A percentile compares a stretch with the other conserved stretches of the same genome.
phyloP scores from a whole-genome alignment of 768 basidiomycete species.

The Dentipellis fragilis region DNA sequence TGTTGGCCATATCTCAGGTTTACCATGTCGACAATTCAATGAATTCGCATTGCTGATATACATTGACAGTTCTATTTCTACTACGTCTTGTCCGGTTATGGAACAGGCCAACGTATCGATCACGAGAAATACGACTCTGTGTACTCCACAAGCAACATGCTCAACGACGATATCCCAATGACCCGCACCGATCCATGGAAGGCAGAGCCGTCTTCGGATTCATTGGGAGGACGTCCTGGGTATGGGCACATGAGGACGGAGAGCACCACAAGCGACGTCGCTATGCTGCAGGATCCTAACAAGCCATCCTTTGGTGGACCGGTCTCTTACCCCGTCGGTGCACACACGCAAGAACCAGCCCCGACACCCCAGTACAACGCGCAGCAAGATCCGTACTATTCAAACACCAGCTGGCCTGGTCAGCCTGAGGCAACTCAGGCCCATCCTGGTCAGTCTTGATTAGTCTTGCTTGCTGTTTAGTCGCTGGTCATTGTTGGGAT shows the following conservation, averaged over 20 bases:
- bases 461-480: background rate
- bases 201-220: slow-evolving; percentile 37
- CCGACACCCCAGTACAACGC: slow-evolving; percentile 1
- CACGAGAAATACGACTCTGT: slow-evolving; percentile 73
- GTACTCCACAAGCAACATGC: slow-evolving; percentile 46
- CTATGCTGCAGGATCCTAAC: slow-evolving; percentile 5
- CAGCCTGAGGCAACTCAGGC: slow-evolving; percentile 29
- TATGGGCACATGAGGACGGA: slow-evolving; percentile 7
- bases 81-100: slow-evolving; percentile 51
- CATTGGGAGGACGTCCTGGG: slow-evolving; percentile 4
- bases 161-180: slow-evolving; percentile 49
- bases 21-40: slow-evolving; percentile 21
- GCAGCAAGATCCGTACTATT: slow-evolving; percentile 25
- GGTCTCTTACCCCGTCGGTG: background rate
- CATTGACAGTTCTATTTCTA: slow-evolving; percentile 37
- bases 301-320: background rate
- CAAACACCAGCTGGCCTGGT: slow-evolving; percentile 19
- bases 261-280: slow-evolving; percentile 10
- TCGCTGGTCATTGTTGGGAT: too few species aligned
- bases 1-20: slow-evolving; percentile 73
- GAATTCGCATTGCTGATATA: slow-evolving; percentile 19
- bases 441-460: slow-evolving; percentile 37
- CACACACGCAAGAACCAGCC: background rate
- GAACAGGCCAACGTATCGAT: slow-evolving; percentile 63
- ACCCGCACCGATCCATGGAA: slow-evolving; percentile 67